A percentile compares a stretch with the other conserved stretches of the same genome.
Conservation (phyloP, 2,329 filamentous ascomycete species). For the Emmonsiellopsis sp. region DNA sequence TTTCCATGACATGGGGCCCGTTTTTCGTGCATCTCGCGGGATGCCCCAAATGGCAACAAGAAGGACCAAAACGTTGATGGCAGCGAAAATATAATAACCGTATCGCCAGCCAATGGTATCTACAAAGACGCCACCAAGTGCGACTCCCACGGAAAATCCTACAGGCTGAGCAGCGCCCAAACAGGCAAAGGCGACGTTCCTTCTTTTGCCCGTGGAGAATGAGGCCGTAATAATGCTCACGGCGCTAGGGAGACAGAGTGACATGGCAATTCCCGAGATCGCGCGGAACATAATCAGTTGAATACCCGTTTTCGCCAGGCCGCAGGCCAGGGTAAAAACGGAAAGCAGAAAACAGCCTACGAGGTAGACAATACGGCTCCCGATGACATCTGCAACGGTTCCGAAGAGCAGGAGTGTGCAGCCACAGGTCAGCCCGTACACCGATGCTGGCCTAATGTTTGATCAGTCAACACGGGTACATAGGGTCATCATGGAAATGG, state of each 20-base stretch:
- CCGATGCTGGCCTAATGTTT: constrained; percentile 14
- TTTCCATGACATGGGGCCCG: neutral
- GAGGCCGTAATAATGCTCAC: constrained; percentile 40
- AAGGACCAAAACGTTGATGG: constrained; percentile 34
- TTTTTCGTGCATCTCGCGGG: constrained; percentile 19
- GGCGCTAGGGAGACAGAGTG: constrained; percentile 38
- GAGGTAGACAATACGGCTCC: constrained; percentile 37
- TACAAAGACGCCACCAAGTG: constrained; percentile 43
- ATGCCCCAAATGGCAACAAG: constrained; percentile 30
- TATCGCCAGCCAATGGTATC: constrained; percentile 44
- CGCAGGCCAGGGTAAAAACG: constrained; percentile 34
- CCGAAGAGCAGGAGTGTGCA: constrained; percentile 41
- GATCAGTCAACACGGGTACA: neutral
- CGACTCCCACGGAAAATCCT: constrained; percentile 42
- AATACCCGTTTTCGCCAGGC: constrained; percentile 25
- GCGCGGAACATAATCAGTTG: constrained; percentile 40
- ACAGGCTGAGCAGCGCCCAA: constrained; percentile 42
- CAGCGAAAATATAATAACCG: constrained; percentile 42
- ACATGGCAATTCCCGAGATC: constrained; percentile 36
- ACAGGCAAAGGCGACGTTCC: constrained; percentile 43
- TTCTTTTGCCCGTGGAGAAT: constrained; percentile 34
- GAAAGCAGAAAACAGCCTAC: constrained; percentile 35
- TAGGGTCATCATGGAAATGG: neutral
- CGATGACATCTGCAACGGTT: constrained; percentile 41
- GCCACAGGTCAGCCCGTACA: constrained; percentile 33